Evolutionary conservation across 2,329 filamentous ascomycete species (phyloP).

Genomic region (Arthrobotrys sinensis): DNA sequence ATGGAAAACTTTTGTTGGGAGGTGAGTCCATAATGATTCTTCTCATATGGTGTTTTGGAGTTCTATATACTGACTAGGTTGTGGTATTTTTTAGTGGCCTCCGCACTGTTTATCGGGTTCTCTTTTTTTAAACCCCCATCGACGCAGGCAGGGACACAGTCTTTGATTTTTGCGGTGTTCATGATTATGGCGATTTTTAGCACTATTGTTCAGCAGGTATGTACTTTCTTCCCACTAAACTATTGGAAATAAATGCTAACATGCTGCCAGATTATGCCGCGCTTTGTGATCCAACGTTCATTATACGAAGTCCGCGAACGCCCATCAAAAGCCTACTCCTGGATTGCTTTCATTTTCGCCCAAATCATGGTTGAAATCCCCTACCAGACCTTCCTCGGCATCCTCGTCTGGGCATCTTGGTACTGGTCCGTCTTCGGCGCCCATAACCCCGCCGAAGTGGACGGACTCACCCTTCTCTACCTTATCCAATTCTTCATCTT

Average conservation of each 20-base stretch:
- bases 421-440: constrained; percentile 83
- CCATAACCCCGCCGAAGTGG: constrained; percentile 77
- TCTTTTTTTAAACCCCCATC: constrained; percentile 81
- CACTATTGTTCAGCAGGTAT: constrained; percentile 79
- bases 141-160: constrained; percentile 83
- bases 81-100: constrained; percentile 69
- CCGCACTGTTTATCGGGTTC: constrained; percentile 85
- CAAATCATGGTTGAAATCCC: constrained; percentile 88
- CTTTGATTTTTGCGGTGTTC: constrained; percentile 89
- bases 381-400: constrained; percentile 83
- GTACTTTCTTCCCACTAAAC: constrained; percentile 84
- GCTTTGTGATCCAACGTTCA: constrained; percentile 85
- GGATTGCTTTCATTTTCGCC: constrained; percentile 86
- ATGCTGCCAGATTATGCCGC: constrained; percentile 78
- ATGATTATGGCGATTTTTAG: constrained; percentile 86
- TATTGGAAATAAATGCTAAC: constrained; percentile 75
- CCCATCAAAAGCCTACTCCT: constrained; percentile 86
- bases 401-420: constrained; percentile 84
- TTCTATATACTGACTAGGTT: constrained; percentile 73
- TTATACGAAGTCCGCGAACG: constrained; percentile 89
- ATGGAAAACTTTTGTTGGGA: constrained; percentile 81
- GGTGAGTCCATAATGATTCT: constrained; percentile 69
- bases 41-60: constrained; percentile 65
- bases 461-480: constrained; percentile 83
- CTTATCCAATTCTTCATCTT: constrained; percentile 83